Percentiles rank a stretch among this genome's conserved stretches.
Evolutionary conservation across 441 rosid species (phyloP).

Genomic region (Adansonia gregorii): DNA sequence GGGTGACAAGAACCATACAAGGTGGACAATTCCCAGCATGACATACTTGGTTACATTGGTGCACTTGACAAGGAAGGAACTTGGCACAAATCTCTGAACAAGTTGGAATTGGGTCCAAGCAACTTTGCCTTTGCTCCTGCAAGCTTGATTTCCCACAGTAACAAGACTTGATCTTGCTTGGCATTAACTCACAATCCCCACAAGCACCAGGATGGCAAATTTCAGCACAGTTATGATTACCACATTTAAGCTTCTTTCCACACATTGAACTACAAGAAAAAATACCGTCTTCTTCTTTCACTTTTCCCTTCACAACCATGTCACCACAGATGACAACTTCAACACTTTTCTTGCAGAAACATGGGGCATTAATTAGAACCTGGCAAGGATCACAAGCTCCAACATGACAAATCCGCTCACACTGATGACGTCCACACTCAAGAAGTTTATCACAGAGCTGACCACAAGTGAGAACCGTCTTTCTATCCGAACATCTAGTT

Average conservation of each 20-base stretch:
- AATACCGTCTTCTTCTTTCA: slow-evolving; percentile 74
- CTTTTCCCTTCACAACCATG: slow-evolving; percentile 80
- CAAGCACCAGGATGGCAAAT: slow-evolving; percentile 92
- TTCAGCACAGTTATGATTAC: slow-evolving; percentile 69
- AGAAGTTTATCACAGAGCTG: slow-evolving; percentile 81
- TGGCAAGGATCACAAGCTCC: slow-evolving; percentile 89
- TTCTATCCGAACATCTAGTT: slow-evolving; percentile 90
- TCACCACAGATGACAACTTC: slow-evolving; percentile 85
- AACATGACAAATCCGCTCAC: slow-evolving; percentile 74
- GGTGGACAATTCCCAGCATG: slow-evolving; percentile 85
- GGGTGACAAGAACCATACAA: slow-evolving; percentile 66
- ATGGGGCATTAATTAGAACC: slow-evolving; percentile 65
- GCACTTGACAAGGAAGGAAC: slow-evolving; percentile 73
- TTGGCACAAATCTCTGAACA: slow-evolving; percentile 71
- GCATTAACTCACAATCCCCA: slow-evolving; percentile 74
- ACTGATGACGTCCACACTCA: slow-evolving; percentile 75
- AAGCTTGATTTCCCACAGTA: slow-evolving; percentile 81
- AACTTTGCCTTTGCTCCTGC: slow-evolving; percentile 71
- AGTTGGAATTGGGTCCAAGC: slow-evolving; percentile 89
- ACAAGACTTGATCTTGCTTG: slow-evolving; percentile 72
- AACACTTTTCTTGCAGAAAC: slow-evolving; percentile 82
- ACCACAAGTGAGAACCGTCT: slow-evolving; percentile 78
- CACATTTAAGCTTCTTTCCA: slow-evolving; percentile 67
- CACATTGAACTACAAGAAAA: slow-evolving; percentile 73
- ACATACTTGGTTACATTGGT: slow-evolving; percentile 71